These are phyloP conservation scores for Cnidoscolus chayamansa DNA, from an alignment of 441 rosid genomes.

Conservation along the genomic window DNA sequence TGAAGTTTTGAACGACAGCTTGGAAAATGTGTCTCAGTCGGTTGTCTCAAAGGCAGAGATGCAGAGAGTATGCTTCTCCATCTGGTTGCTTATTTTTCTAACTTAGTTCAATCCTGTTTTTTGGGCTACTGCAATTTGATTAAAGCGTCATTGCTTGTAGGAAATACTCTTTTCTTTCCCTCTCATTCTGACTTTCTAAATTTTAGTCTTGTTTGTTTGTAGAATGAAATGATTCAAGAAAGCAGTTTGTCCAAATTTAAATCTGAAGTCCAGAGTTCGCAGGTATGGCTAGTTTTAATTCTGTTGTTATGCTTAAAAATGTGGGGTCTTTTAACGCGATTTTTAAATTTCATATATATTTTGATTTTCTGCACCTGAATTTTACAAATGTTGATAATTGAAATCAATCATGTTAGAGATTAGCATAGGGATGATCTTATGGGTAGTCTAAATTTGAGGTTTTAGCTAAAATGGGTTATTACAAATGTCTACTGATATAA, in stretches of 20 bases:
- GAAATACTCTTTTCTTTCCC: not conserved
- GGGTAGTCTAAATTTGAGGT: not conserved
- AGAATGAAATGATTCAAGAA: constrained; percentile 79
- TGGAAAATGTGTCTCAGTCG: constrained; percentile 78
- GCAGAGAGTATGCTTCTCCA: constrained; percentile 53
- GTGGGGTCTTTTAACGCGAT: not conserved
- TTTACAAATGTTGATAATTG: not conserved
- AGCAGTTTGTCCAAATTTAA: constrained; percentile 80
- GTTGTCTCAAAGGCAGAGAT: constrained; percentile 80
- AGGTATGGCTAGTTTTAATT: constrained; percentile 40
- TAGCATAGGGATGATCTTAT: not conserved
- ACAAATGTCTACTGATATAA: not conserved
- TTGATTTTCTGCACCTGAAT: not conserved
- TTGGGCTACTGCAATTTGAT: not conserved
- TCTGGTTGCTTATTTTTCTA: not conserved
- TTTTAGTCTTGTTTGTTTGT: constrained; percentile 11
- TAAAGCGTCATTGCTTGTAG: not conserved
- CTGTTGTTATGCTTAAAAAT: not conserved
- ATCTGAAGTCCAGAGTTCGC: constrained; percentile 76
- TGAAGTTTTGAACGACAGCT: constrained; percentile 74
- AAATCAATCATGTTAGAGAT: not conserved
- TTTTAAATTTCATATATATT: not conserved
- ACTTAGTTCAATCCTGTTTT: not conserved
- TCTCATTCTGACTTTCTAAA: constrained; percentile 2
- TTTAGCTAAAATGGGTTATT: not conserved